Base-by-base conservation (phyloP, 768 basidiomycete genomes). In the Tylopilus sp. region DNA sequence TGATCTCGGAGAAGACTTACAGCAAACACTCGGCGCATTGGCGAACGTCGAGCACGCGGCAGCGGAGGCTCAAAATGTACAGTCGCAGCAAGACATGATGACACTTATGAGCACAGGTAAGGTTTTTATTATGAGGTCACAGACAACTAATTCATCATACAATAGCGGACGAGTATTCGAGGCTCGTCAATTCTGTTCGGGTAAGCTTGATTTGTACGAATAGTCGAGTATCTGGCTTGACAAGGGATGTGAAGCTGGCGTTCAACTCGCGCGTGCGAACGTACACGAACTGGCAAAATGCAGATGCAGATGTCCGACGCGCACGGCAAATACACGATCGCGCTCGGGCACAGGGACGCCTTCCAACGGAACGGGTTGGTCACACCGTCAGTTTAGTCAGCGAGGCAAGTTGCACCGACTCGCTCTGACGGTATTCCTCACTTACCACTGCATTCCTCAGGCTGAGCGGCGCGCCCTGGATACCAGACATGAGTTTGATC, bases 81-180 rank as follows among this genome's bases (percentile, higher is more conserved):
- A 95, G 64, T 80, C 89, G 0, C 85, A 87, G 57, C 85, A 88
- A 54, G 95, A 99, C 64, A 79, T 94, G 60, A 74, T 82, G 26
- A 86, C 88, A 1, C 66, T 98, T 25, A 76, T 94, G 78, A 83
- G 82, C 46, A 89, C 90, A 43, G 85, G 86, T 84, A 57, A 42
- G 12, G 46, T 25, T 28, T 49, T 18, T 40, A 22, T 17, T 40
- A 28, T 40, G 15, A 12, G 10, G 25, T 35, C 15, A 8, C 18
- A 35, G 20, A 21, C 20, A 47, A 23, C 12, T 51, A 6, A 50
- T 53, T 59, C 43, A 67, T 31, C 43, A 40, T 18, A 4, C 25
- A 46, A 35, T 48, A 72, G 91, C 83, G 42, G 95, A 98, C 62
- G 94, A 97, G 69, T 98, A 98, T 65, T 82, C 92, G n/a, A 78